These are phyloP conservation scores for Thelephora ganbajun DNA, from an alignment of 768 basidiomycete genomes.

Conservation along the genomic window DNA sequence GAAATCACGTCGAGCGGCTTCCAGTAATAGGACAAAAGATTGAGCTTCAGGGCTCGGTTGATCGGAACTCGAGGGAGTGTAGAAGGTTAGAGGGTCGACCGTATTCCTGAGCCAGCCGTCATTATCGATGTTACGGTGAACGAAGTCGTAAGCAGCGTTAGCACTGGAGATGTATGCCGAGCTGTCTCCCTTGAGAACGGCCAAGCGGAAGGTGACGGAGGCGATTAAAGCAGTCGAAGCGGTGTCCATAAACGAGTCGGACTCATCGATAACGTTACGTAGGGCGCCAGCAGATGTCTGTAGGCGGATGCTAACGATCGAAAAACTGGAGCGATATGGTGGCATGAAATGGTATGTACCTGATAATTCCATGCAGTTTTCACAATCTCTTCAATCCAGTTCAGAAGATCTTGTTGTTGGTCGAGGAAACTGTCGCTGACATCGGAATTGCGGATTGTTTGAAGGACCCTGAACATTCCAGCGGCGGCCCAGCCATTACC, in stretches of 20 bases:
- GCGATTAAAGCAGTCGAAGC: constrained; percentile 45
- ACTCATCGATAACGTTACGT: constrained; percentile 36
- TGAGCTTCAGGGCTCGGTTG: constrained; percentile 42
- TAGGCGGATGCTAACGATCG: background rate
- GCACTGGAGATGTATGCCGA: constrained; percentile 24
- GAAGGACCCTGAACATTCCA: constrained; percentile 47
- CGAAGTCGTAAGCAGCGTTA: constrained; percentile 23
- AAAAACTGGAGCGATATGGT: background rate
- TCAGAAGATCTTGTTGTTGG: constrained; percentile 29
- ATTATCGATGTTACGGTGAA: constrained; percentile 23
- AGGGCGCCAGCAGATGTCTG: constrained; percentile 32
- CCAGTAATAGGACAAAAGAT: constrained; percentile 41
- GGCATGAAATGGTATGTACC: constrained; percentile 15
- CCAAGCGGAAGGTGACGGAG: constrained; percentile 40
- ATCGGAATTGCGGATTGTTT: constrained; percentile 35
- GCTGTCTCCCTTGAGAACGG: constrained; percentile 24
- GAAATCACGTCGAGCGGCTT: constrained; percentile 26
- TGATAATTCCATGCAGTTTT: constrained; percentile 28
- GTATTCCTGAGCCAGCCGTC: constrained; percentile 31
- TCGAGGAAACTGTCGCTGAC: constrained; percentile 20
- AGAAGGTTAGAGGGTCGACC: constrained; percentile 38
- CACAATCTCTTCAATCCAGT: constrained; percentile 44
- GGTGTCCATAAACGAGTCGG: constrained; percentile 37
- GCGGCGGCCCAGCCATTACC: constrained; percentile 65
- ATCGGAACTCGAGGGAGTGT: constrained; percentile 20